phyloP scores from a whole-genome alignment of 2,329 filamentous ascomycete genomes.

The Drechslerella dactyloides region DNA sequence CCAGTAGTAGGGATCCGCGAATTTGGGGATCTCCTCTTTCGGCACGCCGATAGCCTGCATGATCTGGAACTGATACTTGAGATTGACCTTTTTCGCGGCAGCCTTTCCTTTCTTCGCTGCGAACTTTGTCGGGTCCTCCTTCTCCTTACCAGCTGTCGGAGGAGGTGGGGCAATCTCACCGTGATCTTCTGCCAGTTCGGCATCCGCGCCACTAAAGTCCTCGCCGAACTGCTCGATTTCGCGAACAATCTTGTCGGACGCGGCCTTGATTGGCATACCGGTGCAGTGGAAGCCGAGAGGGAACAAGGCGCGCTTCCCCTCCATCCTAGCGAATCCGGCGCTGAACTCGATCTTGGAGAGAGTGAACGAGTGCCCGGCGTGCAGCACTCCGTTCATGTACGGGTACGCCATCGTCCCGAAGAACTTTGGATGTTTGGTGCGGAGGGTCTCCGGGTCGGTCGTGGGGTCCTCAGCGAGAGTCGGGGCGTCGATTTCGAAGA shows the following conservation, averaged over 20 bases:
- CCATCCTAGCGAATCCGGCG: constrained; percentile 84
- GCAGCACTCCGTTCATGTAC: constrained; percentile 86
- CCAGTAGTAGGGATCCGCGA: constrained; percentile 91
- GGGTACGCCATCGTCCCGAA: constrained; percentile 80
- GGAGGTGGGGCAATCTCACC: constrained; percentile 61
- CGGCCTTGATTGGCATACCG: constrained; percentile 97
- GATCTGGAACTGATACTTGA: constrained; percentile 96
- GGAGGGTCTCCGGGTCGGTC: constrained; percentile 75
- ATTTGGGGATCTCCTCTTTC: constrained; percentile 85
- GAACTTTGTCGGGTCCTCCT: constrained; percentile 90
- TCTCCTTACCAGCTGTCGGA: constrained; percentile 68
- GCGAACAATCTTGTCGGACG: constrained; percentile 84
- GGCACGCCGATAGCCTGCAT: constrained; percentile 91
- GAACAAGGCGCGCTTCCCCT: constrained; percentile 84
- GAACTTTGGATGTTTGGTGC: constrained; percentile 85
- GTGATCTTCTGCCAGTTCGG: constrained; percentile 62
- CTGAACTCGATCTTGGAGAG: constrained; percentile 92
- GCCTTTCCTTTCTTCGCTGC: constrained; percentile 91
- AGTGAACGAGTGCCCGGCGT: constrained; percentile 91
- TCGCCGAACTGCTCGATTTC: constrained; percentile 89
- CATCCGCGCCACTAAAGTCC: constrained; percentile 74
- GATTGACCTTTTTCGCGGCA: constrained; percentile 83
- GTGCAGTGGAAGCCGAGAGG: constrained; percentile 96
- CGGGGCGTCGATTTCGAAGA: constrained; percentile 89
- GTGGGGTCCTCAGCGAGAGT: constrained; percentile 77